These are phyloP conservation scores for Viridothelium virens DNA, from an alignment of 495 filamentous ascomycete species.

Conservation along the genomic window DNA sequence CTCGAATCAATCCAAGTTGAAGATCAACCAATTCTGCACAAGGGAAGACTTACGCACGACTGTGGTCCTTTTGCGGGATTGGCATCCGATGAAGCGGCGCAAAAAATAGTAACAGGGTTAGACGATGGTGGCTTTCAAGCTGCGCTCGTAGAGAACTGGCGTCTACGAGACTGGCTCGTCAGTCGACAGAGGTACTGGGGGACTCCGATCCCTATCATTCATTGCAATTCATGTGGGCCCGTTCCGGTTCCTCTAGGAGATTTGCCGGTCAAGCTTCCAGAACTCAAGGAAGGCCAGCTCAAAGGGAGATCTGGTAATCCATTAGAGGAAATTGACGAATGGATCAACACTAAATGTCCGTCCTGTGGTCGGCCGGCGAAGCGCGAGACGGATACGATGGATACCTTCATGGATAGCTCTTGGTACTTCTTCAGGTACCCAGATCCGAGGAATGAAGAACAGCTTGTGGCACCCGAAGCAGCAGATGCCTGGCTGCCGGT, in stretches of 20 bases:
- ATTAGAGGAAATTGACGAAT: conserved; percentile 60
- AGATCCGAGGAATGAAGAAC: conserved; percentile 55
- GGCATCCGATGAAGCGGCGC: conserved; percentile 53
- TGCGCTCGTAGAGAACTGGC: conserved; percentile 58
- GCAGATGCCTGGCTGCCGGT: conserved; percentile 57
- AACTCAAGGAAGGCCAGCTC: conserved; percentile 59
- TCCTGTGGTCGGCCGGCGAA: conserved; percentile 61
- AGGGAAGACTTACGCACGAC: conserved; percentile 40
- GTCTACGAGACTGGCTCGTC: conserved; percentile 78
- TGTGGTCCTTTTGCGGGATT: conserved; percentile 46
- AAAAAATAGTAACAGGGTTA: conserved; percentile 54
- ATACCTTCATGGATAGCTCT: conserved; percentile 88
- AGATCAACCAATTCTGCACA: conserved; percentile 19
- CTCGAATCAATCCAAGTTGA: background rate
- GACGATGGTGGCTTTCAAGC: conserved; percentile 44
- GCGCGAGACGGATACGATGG: conserved; percentile 90
- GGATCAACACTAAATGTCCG: conserved; percentile 69
- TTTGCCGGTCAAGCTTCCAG: conserved; percentile 68
- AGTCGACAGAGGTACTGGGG: conserved; percentile 89
- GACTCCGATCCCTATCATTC: conserved; percentile 80
- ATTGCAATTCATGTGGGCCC: conserved; percentile 67
- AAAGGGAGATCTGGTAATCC: conserved; percentile 68
- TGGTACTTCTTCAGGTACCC: conserved; percentile 85
- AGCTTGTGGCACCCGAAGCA: conserved; percentile 51
- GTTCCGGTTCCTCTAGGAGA: conserved; percentile 70